Evolutionary conservation across 768 basidiomycete species (phyloP).

Genomic region (Paxillus involutus): DNA sequence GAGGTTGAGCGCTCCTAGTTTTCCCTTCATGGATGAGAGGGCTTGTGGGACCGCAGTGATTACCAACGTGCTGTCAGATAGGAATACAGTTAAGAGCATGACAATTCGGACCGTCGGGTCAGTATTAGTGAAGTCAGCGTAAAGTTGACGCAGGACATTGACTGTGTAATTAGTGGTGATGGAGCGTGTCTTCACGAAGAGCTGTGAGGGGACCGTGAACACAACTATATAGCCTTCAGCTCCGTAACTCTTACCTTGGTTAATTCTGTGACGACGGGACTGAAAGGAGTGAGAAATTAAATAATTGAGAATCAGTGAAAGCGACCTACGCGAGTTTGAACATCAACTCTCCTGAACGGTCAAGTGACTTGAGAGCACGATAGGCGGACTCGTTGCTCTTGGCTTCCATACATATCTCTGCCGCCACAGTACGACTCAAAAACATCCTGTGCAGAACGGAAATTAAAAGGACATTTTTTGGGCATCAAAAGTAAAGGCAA

Average conservation of each 20-base stretch:
- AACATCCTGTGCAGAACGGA: slow-evolving; percentile 60
- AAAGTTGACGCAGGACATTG: slow-evolving; percentile 59
- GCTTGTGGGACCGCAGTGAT: slow-evolving; percentile 29
- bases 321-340: slow-evolving; percentile 64
- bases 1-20: slow-evolving; percentile 56
- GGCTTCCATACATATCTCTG: slow-evolving; percentile 81
- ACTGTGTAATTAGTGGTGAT: slow-evolving; percentile 50
- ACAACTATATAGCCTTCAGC: background rate
- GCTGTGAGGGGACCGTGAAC: slow-evolving; percentile 37
- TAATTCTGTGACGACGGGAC: slow-evolving; percentile 57
- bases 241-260: slow-evolving; percentile 50
- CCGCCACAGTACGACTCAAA: slow-evolving; percentile 78
- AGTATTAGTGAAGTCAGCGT: slow-evolving; percentile 62
- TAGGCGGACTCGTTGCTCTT: slow-evolving; percentile 71
- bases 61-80: slow-evolving; percentile 30
- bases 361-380: slow-evolving; percentile 62
- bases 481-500: slow-evolving; percentile 1
- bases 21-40: slow-evolving; percentile 39
- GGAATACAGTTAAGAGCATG: slow-evolving; percentile 70
- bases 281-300: slow-evolving; percentile 13
- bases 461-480: slow-evolving; percentile 1
- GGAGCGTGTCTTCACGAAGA: slow-evolving; percentile 69
- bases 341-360: slow-evolving; percentile 62
- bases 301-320: background rate
- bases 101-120: slow-evolving; percentile 65